Evolutionary conservation across 148 eudicot genomes (phyloP).

Genomic region (Fagopyrum esculentum): DNA sequence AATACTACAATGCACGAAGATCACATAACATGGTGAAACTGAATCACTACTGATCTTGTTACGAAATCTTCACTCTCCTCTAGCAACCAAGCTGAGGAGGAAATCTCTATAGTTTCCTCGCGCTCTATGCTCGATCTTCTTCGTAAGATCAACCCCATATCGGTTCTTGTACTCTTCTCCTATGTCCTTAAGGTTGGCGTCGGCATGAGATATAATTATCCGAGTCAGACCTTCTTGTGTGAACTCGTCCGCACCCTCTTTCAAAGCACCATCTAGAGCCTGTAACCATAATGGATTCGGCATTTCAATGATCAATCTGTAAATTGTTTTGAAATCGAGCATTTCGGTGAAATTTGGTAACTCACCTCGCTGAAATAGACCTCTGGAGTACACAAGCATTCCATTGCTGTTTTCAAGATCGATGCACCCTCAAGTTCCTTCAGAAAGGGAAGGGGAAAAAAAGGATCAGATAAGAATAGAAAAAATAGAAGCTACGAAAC

Average conservation of each 20-base stretch:
- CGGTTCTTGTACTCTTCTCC: constrained; percentile 31
- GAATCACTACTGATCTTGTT: background rate
- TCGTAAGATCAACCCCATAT: constrained; percentile 30
- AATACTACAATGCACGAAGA: background rate
- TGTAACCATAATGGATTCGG: constrained; percentile 6
- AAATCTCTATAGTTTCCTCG: constrained; percentile 77
- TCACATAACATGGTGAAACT: background rate
- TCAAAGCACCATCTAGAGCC: constrained; percentile 53
- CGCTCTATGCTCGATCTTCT: constrained; percentile 39
- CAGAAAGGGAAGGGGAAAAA: background rate
- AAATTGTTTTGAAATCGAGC: background rate
- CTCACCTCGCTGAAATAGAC: constrained; percentile 58
- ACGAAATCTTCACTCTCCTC: constrained; percentile 5
- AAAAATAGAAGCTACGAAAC: background rate
- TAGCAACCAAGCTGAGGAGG: constrained; percentile 48
- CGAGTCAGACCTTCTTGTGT: constrained; percentile 61
- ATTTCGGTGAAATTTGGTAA: background rate
- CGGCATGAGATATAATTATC: constrained; percentile 60
- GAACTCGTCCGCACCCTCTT: constrained; percentile 38
- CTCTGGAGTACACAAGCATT: constrained; percentile 51
- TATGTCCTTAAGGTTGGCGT: constrained; percentile 48
- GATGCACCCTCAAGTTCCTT: constrained; percentile 44
- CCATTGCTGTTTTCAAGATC: constrained; percentile 37
- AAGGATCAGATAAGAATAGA: background rate
- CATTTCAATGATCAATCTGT: background rate